phyloP scores from a whole-genome alignment of 768 basidiomycete genomes.

The Suillus lakei region DNA sequence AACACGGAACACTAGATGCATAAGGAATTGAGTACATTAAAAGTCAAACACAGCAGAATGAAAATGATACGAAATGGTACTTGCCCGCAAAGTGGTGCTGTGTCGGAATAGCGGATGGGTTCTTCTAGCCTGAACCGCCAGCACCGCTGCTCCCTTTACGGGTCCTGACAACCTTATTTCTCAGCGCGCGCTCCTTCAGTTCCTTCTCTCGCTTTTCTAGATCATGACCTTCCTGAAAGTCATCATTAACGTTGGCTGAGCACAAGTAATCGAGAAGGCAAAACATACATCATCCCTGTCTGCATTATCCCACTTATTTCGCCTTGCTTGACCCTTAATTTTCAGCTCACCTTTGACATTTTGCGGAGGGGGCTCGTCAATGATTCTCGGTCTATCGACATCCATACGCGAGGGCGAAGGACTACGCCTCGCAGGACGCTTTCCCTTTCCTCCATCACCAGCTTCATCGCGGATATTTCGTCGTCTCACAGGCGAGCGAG shows the following conservation, averaged over 20 bases:
- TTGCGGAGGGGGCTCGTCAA: constrained; percentile 36
- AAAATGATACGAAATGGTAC: neutral
- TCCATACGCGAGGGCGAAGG: constrained; percentile 29
- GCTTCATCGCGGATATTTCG: constrained; percentile 30
- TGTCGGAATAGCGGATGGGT: neutral
- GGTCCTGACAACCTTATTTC: constrained; percentile 82
- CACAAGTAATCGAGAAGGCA: neutral
- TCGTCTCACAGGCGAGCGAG: constrained; percentile 40
- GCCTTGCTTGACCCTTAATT: constrained; percentile 76
- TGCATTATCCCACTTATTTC: constrained; percentile 56
- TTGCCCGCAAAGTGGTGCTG: neutral
- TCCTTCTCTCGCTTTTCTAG: constrained; percentile 77
- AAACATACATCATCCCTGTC: constrained; percentile 16
- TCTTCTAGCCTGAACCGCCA: constrained; percentile 10
- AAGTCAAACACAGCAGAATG: neutral
- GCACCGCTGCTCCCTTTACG: constrained; percentile 51
- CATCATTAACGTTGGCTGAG: neutral
- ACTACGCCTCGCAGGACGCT: constrained; percentile 30
- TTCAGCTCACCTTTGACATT: constrained; percentile 57
- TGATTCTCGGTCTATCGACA: constrained; percentile 25
- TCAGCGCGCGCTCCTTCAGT: constrained; percentile 77
- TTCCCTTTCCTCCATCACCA: constrained; percentile 18
- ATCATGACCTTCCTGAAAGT: constrained; percentile 39
- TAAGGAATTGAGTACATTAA: neutral
- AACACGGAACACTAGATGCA: neutral